Conservation (phyloP, 1,284 basidiomycete species). For the Mycosarcoma maydis region DNA sequence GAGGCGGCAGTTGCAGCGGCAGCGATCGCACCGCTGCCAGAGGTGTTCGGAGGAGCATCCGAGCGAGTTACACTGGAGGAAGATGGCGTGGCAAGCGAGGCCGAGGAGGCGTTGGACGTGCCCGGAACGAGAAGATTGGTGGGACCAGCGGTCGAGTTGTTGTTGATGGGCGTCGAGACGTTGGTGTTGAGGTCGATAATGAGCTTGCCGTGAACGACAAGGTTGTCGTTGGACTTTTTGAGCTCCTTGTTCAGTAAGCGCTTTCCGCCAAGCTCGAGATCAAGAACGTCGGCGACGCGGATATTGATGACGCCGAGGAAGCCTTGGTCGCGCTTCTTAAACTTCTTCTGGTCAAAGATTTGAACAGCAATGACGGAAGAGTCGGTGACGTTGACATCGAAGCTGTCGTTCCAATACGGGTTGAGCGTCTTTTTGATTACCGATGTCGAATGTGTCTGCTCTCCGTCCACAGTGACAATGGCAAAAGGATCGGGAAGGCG, state of each 20-base stretch:
- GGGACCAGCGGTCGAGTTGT: constrained; percentile 54
- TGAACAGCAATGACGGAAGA: constrained; percentile 90
- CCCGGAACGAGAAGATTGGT: constrained; percentile 47
- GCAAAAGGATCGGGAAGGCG: constrained; percentile 94
- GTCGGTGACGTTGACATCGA: constrained; percentile 78
- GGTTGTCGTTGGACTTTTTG: constrained; percentile 66
- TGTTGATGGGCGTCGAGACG: constrained; percentile 60
- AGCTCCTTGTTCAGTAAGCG: constrained; percentile 71
- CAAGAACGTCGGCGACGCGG: constrained; percentile 85
- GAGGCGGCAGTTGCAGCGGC: constrained; percentile 23
- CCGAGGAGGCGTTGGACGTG: constrained; percentile 51
- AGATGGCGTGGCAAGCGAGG: constrained; percentile 46
- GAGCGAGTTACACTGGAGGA: constrained; percentile 20
- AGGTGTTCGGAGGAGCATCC: constrained; percentile 31
- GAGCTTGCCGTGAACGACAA: constrained; percentile 67
- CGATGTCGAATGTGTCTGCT: constrained; percentile 89
- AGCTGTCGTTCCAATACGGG: constrained; percentile 67
- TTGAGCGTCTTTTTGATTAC: constrained; percentile 67
- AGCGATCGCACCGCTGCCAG: constrained; percentile 30
- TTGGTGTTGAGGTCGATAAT: constrained; percentile 67
- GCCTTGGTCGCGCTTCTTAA: constrained; percentile 92
- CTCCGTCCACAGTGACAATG: constrained; percentile 91
- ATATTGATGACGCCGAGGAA: constrained; percentile 94
- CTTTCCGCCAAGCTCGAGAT: constrained; percentile 86
- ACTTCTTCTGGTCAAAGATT: constrained; percentile 96